Evolutionary conservation across 176 grass and related monocot genomes (phyloP).

Genomic region (Ananas comosus): DNA sequence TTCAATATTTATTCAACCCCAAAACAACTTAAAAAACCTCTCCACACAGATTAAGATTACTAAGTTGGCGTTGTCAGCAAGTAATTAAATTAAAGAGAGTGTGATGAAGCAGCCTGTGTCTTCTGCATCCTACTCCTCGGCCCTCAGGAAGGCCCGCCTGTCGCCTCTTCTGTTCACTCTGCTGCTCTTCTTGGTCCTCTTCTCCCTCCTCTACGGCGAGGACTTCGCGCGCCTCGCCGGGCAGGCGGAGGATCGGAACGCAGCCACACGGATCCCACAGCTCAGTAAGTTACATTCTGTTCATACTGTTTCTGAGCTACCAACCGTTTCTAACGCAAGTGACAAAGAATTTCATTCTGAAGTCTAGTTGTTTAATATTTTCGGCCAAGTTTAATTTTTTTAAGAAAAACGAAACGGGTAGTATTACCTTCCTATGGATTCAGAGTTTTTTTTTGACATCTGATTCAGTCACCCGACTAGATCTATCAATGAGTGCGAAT

Average conservation of each 20-base stretch:
- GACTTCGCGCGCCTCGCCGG: conserved; percentile 35
- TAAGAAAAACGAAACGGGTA: not conserved
- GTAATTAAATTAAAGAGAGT: no score
- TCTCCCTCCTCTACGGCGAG: conserved; percentile 54
- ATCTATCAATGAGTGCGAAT: no score
- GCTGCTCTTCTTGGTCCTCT: conserved; percentile 39
- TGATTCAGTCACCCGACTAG: no score
- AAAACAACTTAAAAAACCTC: no score
- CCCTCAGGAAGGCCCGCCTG: conserved; percentile 27
- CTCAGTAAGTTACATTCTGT: not conserved
- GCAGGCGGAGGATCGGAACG: not conserved
- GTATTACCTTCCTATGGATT: no score
- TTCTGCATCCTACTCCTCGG: conserved; percentile 9
- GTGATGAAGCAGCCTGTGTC: conserved; percentile 36
- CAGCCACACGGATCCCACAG: not conserved
- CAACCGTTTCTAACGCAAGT: no score
- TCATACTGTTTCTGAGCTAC: no score
- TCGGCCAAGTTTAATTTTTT: not conserved
- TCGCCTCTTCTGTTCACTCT: conserved; percentile 32
- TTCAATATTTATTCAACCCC: no score
- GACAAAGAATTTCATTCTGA: not conserved
- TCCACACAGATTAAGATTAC: no score
- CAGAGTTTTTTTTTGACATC: no score
- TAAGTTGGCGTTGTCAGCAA: no score
- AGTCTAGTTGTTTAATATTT: not conserved